Evolutionary conservation across 1,284 basidiomycete species (phyloP).

Genomic region (Ceratobasidium sp.): DNA sequence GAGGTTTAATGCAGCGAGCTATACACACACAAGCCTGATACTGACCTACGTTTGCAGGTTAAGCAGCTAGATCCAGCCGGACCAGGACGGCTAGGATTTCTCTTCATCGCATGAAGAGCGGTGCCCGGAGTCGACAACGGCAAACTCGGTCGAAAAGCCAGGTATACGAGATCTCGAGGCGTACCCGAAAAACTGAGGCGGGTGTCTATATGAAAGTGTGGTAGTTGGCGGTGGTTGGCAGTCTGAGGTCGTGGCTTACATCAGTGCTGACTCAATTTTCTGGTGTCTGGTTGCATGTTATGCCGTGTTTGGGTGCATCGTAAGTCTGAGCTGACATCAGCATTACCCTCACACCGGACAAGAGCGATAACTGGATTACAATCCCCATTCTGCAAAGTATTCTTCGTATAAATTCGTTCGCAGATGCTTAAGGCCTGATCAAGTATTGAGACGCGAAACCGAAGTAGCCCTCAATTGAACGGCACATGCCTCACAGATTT

Average conservation of each 20-base stretch:
- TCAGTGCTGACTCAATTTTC: background rate
- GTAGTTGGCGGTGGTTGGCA: background rate
- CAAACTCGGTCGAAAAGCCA: background rate
- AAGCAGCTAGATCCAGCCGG: conserved; percentile 37
- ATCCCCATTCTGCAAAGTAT: no score
- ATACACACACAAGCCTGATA: background rate
- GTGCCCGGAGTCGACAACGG: conserved; percentile 1
- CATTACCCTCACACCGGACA: no score
- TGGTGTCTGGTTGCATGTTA: background rate
- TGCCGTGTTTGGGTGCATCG: background rate
- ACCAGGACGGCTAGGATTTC: conserved; percentile 22
- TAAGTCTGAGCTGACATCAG: no score
- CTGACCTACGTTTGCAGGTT: conserved; percentile 43
- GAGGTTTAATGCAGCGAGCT: no score
- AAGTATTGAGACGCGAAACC: no score
- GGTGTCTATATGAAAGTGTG: background rate
- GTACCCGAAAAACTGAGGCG: background rate
- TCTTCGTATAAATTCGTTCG: no score
- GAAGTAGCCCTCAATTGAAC: no score
- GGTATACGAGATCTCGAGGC: background rate
- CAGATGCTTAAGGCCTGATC: no score
- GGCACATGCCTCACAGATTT: no score
- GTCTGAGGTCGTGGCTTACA: background rate
- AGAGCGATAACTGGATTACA: no score
- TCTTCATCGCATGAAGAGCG: background rate